Evolutionary conservation across 192 early-diverging fungal genomes (phyloP).

Genomic region (Dissophora globulifera): DNA sequence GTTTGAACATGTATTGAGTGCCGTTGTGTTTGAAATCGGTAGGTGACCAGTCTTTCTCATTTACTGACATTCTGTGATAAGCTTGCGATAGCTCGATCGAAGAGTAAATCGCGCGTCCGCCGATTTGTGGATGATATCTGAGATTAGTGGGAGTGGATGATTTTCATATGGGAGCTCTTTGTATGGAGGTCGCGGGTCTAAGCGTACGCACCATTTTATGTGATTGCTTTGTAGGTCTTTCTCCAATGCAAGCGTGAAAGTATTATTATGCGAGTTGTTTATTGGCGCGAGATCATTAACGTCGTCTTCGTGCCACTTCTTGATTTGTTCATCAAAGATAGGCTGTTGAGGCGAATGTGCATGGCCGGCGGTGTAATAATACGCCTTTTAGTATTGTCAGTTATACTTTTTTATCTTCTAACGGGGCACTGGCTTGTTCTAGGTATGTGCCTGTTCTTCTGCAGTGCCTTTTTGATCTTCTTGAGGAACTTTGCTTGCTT

Average conservation of each 20-base stretch:
- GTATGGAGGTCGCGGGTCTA: constrained; percentile 16
- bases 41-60: not conserved
- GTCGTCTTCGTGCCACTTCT: constrained; percentile 23
- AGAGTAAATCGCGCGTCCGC: not conserved
- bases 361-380: not conserved
- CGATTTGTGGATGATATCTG: not conserved
- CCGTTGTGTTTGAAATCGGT: too few species aligned
- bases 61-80: not conserved
- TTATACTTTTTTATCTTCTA: not conserved
- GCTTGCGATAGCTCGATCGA: not conserved
- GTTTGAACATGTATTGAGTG: too few species aligned
- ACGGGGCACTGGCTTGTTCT: too few species aligned
- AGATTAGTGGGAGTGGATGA: not conserved
- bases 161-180: not conserved
- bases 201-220: not conserved
- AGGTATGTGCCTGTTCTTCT: too few species aligned
- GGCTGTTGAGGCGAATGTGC: not conserved
- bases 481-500: too few species aligned
- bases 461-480: too few species aligned
- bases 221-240: constrained; percentile 5
- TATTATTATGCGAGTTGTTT: constrained; percentile 5
- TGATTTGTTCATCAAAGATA: not conserved
- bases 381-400: not conserved
- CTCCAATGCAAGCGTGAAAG: constrained; percentile 13
- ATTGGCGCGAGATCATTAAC: not conserved